Base-by-base conservation (phyloP, 2,329 filamentous ascomycete genomes). In the Colletotrichum sp. region DNA sequence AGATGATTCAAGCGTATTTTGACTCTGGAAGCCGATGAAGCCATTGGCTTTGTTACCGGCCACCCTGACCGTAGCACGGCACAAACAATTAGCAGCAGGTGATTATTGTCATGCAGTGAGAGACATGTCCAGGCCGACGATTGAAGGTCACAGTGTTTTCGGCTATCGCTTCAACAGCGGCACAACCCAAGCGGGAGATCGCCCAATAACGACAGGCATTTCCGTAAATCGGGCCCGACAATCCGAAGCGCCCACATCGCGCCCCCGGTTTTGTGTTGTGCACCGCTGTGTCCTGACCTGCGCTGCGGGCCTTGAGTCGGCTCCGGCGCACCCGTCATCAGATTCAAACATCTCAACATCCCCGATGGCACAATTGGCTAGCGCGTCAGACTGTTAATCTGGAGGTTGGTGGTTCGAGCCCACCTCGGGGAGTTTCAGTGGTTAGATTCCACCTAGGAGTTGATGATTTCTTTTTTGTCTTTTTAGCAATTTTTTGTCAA, bases 301-400 rank as follows among this genome's bases (percentile, higher is more conserved):
- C n/a, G n/a, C 44, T 52, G 21, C 10, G 18, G 39, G 32, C 59
- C 57, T 70, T 52, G 63, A 24, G 24, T 44, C 32, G 60, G 59
- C 39, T 64, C 21, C 44, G 28, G 28, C 59, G 21, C 30, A 3
- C 7, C 3, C 8, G 24, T 32, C 10, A 3, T 26, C 62, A 64
- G 13, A 64, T 39, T n/a, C 12, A 60, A 62, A 18, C 32, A 69
- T 44, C 55, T 69, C 67, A 69, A 69, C 55, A 62, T 69, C 67
- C 67, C 67, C 67, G 67, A 69, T 69, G 67, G 67, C 67, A 69
- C 67, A 69, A 69, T 69, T 69, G 67, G 67, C 67, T 69, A 69
- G 67, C 67, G 67, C 67, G 67, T 69, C 67, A 69, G 67, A 69
- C 67, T 69, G 67, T 69, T 69, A 69, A 69, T 69, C 67, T 69